phyloP scores from a whole-genome alignment of 2,329 filamentous ascomycete species.

The Colletotrichum karsti region DNA sequence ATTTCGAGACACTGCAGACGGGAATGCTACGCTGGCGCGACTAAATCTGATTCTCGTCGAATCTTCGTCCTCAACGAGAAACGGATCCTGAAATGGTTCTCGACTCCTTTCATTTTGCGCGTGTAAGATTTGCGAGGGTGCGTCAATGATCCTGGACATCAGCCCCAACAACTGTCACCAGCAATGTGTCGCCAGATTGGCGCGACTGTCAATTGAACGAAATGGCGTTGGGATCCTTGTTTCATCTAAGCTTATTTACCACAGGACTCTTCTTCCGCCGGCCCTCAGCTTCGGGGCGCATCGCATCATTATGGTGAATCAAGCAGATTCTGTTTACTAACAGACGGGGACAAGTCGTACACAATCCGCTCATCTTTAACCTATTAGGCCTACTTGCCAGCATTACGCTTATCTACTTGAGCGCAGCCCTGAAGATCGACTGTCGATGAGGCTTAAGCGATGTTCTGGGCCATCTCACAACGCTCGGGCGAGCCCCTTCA shows the following conservation, averaged over 20 bases:
- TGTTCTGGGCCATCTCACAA: background rate
- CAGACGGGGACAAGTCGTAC: background rate
- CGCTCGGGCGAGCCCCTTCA: background rate
- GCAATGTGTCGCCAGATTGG: background rate
- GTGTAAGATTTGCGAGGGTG: background rate
- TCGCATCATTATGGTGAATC: background rate
- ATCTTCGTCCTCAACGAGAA: background rate
- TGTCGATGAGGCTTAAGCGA: slow-evolving; percentile 14
- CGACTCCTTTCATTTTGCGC: slow-evolving; percentile 12
- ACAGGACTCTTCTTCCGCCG: background rate
- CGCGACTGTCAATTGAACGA: background rate
- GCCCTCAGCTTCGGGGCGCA: background rate
- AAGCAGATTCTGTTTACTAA: background rate
- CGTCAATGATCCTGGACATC: background rate
- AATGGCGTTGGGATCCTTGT: slow-evolving; percentile 15
- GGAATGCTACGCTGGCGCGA: background rate
- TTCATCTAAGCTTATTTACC: slow-evolving; percentile 23
- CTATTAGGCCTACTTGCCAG: background rate
- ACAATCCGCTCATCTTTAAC: background rate
- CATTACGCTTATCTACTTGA: background rate
- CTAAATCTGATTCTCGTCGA: background rate
- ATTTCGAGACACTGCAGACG: background rate
- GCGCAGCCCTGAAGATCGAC: slow-evolving; percentile 2
- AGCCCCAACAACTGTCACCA: background rate
- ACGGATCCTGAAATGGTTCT: slow-evolving; percentile 1